These are phyloP conservation scores for Panicum virgatum DNA, from an alignment of 202 grass and related monocot genomes.

Conservation along the genomic window DNA sequence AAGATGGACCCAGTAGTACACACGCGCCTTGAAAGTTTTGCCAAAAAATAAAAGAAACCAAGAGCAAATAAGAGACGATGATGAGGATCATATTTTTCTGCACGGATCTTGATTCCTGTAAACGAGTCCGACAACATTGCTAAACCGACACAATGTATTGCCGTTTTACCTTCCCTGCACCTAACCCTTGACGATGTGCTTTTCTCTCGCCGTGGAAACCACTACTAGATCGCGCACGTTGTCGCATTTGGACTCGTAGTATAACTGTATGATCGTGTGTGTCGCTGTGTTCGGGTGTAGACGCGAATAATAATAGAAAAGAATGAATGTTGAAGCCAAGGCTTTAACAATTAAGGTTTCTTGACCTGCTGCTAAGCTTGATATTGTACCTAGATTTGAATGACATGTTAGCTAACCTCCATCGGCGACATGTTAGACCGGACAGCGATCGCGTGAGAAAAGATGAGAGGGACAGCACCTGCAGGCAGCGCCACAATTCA, in stretches of 20 bases:
- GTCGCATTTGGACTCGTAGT: slow-evolving; percentile 37
- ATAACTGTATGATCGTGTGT: not conserved
- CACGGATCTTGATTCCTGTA: not conserved
- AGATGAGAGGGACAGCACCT: slow-evolving; percentile 24
- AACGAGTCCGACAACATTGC: slow-evolving; percentile 9
- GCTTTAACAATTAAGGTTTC: slow-evolving; percentile 22
- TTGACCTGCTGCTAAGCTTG: slow-evolving; percentile 18
- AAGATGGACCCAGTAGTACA: no score
- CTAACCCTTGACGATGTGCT: slow-evolving; percentile 55
- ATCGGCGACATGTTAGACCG: slow-evolving; percentile 24
- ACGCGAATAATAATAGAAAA: not conserved
- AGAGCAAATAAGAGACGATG: not conserved
- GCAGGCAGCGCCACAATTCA: not conserved
- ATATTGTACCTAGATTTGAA: slow-evolving; percentile 33
- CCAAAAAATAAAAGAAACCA: no score
- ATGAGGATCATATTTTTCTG: slow-evolving; percentile 9
- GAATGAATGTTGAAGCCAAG: not conserved
- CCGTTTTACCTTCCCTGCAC: slow-evolving; percentile 49
- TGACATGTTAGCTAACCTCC: slow-evolving; percentile 52
- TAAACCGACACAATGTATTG: slow-evolving; percentile 1
- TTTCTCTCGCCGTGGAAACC: slow-evolving; percentile 24
- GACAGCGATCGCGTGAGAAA: not conserved
- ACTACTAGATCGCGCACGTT: not conserved
- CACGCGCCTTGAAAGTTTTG: no score
- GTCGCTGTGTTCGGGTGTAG: not conserved